Evolutionary conservation across 2,329 filamentous ascomycete species (phyloP), one percentile per base, ranked within the genome.

Genomic region (Tolypocladium inflatum): DNA sequence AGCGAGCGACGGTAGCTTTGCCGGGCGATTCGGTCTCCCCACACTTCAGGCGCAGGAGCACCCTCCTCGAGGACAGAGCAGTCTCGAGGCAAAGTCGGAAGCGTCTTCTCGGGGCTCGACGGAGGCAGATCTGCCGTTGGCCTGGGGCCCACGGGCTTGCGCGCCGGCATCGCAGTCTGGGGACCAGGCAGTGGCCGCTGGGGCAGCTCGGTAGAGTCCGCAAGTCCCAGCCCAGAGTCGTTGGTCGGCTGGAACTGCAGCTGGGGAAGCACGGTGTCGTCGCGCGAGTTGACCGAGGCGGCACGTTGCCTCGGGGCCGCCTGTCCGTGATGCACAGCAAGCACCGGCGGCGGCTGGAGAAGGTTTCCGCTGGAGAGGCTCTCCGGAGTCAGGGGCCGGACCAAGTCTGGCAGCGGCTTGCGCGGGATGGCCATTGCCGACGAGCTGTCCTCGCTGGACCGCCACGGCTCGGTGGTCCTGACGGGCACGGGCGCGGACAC

Each of bases 391-490:
- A 65, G 39, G 4, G 72, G 66, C 17, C 64, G 63, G 15, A 66
- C 62, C 13, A 63, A 66, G 33, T 70, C 63, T 50, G 78, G 78
- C 26, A 84, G 58, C 1, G 81, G 81, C 63, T 84, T 84, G 61
- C 81, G 73, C 39, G 72, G 75, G 52, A 84, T 83, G 30, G 80
- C 78, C 37, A 68, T 67, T 54, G 69, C 69, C 53, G 71, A 72
- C 19, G 71, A 65, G 60, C 73, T 76, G 56, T 80, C 78, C 55
- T 74, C 71, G 62, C 78, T 78, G 37, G 76, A 74, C 53, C 75
- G 72, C 60, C 74, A 70, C 54, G 70, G 67, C 42, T 65, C 65
- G 8, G 72, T 69, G 30, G 68, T 64, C 50, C 61, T 62, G 19
- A 63, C 56, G 51, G 68, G 62, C 37, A 66, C 64, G 11, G 68